These are phyloP conservation scores for Adansonia madagascariensis DNA, from an alignment of 441 rosid genomes.

Conservation along the genomic window DNA sequence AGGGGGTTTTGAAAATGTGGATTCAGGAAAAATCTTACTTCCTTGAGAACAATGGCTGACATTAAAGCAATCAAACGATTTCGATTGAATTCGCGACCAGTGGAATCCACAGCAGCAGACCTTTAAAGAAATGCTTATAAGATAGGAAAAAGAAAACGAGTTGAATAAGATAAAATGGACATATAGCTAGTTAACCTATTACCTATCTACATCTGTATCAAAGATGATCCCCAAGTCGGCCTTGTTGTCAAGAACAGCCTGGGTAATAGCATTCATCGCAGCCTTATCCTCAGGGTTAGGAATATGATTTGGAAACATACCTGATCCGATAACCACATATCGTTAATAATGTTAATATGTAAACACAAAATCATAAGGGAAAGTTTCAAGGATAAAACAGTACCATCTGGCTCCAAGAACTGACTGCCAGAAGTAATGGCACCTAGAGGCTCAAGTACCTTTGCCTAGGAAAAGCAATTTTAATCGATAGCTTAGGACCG, in stretches of 20 bases:
- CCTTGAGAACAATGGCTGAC: conserved; percentile 94
- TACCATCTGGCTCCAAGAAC: conserved; percentile 98
- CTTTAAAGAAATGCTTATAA: conserved; percentile 39
- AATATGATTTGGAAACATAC: conserved; percentile 95
- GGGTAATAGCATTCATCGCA: conserved; percentile 88
- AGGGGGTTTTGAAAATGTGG: conserved; percentile 19
- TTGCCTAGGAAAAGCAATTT: conserved; percentile 55
- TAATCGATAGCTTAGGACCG: conserved; percentile 22
- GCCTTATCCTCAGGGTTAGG: conserved; percentile 97
- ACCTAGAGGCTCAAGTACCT: conserved; percentile 96
- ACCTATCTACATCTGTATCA: conserved; percentile 99
- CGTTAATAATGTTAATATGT: background rate
- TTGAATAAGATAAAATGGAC: conserved; percentile 7
- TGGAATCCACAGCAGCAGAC: conserved; percentile 98
- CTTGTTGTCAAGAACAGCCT: conserved; percentile 87
- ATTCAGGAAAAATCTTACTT: conserved; percentile 55
- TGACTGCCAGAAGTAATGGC: conserved; percentile 92
- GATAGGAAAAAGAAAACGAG: conserved; percentile 6
- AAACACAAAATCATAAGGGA: conserved; percentile 9
- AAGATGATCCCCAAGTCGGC: conserved; percentile 97
- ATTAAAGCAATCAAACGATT: conserved; percentile 89
- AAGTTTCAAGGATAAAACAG: conserved; percentile 23
- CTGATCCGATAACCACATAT: conserved; percentile 45
- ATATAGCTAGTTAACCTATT: conserved; percentile 26
- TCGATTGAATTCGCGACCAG: conserved; percentile 86